Base-by-base conservation (phyloP, 163 green algal genomes). In the Chlamydomonas reinhardtii region DNA sequence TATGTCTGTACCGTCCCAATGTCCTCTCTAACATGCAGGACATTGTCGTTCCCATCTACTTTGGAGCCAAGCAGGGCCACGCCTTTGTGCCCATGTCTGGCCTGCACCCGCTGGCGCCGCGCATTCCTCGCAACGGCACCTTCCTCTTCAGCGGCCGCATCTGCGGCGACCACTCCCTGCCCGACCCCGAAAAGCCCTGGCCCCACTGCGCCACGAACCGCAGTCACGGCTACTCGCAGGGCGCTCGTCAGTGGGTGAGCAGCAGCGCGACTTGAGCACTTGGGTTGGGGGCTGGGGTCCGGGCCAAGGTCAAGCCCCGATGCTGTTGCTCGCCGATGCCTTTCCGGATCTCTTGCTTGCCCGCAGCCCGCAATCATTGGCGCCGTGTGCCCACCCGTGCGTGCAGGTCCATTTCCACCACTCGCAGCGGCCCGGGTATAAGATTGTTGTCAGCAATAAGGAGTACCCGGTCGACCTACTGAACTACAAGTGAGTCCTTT, bases 131-230 rank as follows among this genome's bases (percentile, higher is more conserved):
- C 12, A 83, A 14, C 22, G 32, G 75, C 32, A 83, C 75, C 22
- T 29, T 83, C 32, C 34, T 83, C 6, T 83, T 83, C 61, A 71
- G 29, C 15, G 64, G 64, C 64, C 64, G 64, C 29, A 71, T 71
- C 27, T 71, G 64, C 64, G 64, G 64, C 29, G 64, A 71, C 64
- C 27, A 71, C 20, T 71, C 64, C 29, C 8, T 32, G 29, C 64
- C 64, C n/a, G 64, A 71, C 29, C 29, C n/a, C 29, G 29, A 25
- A 11, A 34, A 35, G 29, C 29, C 29, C 29, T 71, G 64, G 64
- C 64, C 64, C 64, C 64, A 71, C 64, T 71, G 64, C 64, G 64
- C 64, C 64, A 35, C 64, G 9, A 34, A 35, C 64, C 27, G 29
- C 29, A 35, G 64, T 11, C 15, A 34, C 29, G 29, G 29, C 29